Base-by-base conservation (phyloP, 179 eudicot species). In the Silene vulgaris region DNA sequence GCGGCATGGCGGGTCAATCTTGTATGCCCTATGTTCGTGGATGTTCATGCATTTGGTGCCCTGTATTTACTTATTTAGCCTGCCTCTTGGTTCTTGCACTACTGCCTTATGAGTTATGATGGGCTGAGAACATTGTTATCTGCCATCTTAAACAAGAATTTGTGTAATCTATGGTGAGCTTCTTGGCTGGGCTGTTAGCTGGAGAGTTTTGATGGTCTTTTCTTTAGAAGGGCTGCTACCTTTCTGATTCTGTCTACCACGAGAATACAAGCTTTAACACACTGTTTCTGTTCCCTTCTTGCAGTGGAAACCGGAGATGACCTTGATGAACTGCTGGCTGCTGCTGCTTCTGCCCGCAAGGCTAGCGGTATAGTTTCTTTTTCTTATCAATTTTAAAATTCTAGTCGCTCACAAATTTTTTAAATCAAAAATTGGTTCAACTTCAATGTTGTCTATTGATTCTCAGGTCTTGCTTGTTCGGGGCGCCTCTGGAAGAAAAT, bases 401-500 rank as follows among this genome's bases (percentile, higher is more conserved):
- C 17, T 17, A 64, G 5, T 37, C 20, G 48, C 57, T 26, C 67
- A 11, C 60, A n/a, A 29, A 14, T 69, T 40, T 29, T 43, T 59
- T 35, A 30, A 16, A 35, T 79, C 26, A 23, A 20, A n/a, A 14
- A 12, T 54, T 29, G 17, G 12, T 65, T 29, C n/a, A n/a, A 37
- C 4, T 75, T 21, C 32, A 72, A 52, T 52, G 65, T 45, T 68
- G 71, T 65, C 57, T 43, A 0, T 28, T 59, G 50, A 52, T 69
- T 81, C 85, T 77, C 81, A 95, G 99, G 78, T 80, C 76, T 67
- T 75, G 88, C 90, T 35, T 90, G 91, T 82, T 80, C 95, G 70
- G 85, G 89, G 72, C 75, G 86, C 68, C 92, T 89, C 74, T 95
- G 99, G 99, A 92, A 90, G 85, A 92, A 86, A 77, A 75, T 90